Evolutionary conservation across 305 asterid genomes (phyloP), one percentile per base, ranked within the genome.

Genomic region (Petunia hybrid): DNA sequence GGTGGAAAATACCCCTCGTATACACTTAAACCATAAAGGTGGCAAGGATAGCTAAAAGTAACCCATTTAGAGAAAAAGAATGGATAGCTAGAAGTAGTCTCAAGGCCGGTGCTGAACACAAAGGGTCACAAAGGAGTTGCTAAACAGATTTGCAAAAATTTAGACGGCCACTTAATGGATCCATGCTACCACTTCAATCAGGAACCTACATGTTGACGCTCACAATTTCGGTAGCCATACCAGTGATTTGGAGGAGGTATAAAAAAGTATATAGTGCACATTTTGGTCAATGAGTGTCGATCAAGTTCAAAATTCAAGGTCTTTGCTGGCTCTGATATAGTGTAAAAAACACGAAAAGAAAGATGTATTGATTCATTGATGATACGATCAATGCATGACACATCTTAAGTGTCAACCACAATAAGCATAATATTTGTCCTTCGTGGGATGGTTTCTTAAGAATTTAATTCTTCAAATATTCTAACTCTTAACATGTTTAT

Each of bases 391-490:
- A 22, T 22, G 40, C 16, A 9, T 5, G 36, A 69, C 76, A 9
- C 77, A 31, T 42, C 31, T 46, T 10, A 46, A 10, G 22, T 46
- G 7, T 69, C 41, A 22, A 45, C 76, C 41, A 43, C 41, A 16
- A 43, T 16, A 0, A n/a, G 2, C 77, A 46, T 31, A 10, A 5
- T 31, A 46, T 46, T 69, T 69, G 76, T 9, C 38, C 59, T 43
- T 2, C 22, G 77, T 69, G 59, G 36, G 77, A 69, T 2, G 0
- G 45, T 35, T 68, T 41, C 56, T 41, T 45, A 2, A 2, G 42
- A 69, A 45, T 42, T 68, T 16, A 42, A 68, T 45, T 22, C 77
- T 55, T 70, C 60, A 46, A 70, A 46, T 70, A 31, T 46, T 70
- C 31, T 31, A 2, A 45, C 60, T 43, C 57, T 46, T 22, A 38